Conservation (phyloP, 1,284 basidiomycete genomes). For the Puccinia hordei region DNA sequence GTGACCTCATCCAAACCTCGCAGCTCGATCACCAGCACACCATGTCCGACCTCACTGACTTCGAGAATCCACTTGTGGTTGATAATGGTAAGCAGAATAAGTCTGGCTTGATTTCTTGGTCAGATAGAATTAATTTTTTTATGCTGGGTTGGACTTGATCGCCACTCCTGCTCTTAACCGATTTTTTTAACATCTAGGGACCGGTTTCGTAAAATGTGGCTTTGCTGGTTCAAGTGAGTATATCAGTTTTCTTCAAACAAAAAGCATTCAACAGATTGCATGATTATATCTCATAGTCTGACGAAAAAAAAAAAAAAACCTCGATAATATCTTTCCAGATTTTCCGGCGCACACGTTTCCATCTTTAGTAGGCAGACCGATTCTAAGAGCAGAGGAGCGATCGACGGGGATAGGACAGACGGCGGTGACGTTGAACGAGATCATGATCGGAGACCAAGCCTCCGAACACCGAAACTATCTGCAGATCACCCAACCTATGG, state of each 20-base stretch:
- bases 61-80: slow-evolving; percentile 58
- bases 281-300: too few species aligned
- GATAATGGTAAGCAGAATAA: slow-evolving; percentile 56
- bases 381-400: slow-evolving; percentile 94
- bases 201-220: slow-evolving; percentile 87
- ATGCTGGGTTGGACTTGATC: background rate
- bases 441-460: slow-evolving; percentile 84
- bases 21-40: background rate
- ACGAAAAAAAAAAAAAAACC: too few species aligned
- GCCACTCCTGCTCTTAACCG: background rate
- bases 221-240: slow-evolving; percentile 79
- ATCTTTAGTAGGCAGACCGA: slow-evolving; percentile 92
- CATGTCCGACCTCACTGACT: slow-evolving; percentile 42
- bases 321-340: slow-evolving; percentile 62
- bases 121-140: background rate
- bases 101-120: background rate
- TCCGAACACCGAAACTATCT: slow-evolving; percentile 91
- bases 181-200: slow-evolving; percentile 11
- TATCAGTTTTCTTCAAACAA: background rate
- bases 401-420: slow-evolving; percentile 62
- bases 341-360: slow-evolving; percentile 99
- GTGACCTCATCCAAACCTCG: too few species aligned
- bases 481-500: slow-evolving; percentile 96
- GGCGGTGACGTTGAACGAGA: slow-evolving; percentile 74
- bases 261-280: too few species aligned